Conservation (phyloP, 164 flowering plant genomes). For the Tinospora cordifolia region DNA sequence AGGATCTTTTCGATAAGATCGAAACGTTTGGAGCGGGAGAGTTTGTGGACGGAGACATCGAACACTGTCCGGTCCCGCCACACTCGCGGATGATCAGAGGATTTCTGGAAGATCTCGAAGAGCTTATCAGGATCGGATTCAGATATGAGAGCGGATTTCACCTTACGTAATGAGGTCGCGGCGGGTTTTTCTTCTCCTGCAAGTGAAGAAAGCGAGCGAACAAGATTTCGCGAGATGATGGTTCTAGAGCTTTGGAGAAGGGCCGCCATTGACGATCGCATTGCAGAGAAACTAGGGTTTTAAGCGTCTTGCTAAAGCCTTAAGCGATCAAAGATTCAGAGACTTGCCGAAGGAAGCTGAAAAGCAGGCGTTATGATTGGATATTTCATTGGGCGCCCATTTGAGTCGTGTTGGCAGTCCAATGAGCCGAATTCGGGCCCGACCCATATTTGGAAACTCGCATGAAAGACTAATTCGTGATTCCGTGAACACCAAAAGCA, state of each 20-base stretch:
- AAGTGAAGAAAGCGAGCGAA: not conserved
- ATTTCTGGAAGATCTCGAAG: constrained; percentile 18
- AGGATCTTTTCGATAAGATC: constrained; percentile 23
- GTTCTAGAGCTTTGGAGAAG: not conserved
- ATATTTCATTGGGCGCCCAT: no score
- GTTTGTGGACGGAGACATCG: constrained; percentile 12
- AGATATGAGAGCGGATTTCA: not conserved
- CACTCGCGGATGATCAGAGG: constrained; percentile 17
- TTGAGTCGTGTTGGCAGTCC: no score
- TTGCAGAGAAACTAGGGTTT: not conserved
- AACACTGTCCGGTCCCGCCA: constrained; percentile 21
- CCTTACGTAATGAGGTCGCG: not conserved
- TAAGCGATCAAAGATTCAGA: not conserved
- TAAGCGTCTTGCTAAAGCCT: not conserved
- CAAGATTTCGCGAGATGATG: not conserved
- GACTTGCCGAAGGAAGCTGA: no score
- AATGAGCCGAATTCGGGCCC: no score
- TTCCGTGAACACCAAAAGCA: no score
- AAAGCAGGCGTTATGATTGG: no score
- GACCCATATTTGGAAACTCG: no score
- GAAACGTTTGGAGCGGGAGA: constrained; percentile 9
- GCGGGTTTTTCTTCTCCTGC: not conserved
- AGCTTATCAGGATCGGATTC: constrained; percentile 3
- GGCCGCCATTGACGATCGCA: constrained; percentile 14
- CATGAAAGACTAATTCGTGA: no score